phyloP scores from a whole-genome alignment of 345 rosid species.

The Salix udensis region DNA sequence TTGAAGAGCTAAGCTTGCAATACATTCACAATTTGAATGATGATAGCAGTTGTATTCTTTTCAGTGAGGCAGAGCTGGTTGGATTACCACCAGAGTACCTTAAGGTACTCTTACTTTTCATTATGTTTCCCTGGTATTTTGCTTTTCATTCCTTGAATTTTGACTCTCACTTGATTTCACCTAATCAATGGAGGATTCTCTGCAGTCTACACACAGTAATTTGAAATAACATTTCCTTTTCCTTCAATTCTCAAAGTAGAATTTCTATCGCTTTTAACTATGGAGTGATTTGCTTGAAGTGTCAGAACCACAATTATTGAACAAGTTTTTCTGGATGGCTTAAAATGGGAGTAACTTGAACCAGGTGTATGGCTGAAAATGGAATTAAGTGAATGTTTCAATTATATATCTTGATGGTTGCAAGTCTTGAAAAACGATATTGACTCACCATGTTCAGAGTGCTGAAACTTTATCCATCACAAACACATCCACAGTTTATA shows the following conservation, averaged over 20 bases:
- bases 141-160: too few relatives aligned
- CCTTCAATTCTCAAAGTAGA: too few relatives aligned
- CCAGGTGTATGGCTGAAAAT: not conserved
- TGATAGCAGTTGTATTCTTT: constrained; percentile 59
- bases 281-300: not conserved
- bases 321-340: not conserved
- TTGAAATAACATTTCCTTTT: not conserved
- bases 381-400: not conserved
- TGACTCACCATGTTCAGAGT: not conserved
- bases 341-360: not conserved
- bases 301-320: not conserved
- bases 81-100: constrained; percentile 76
- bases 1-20: constrained; percentile 65
- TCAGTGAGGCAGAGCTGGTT: constrained; percentile 61
- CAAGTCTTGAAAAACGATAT: not conserved
- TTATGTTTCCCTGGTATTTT: not conserved
- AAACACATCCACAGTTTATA: not conserved
- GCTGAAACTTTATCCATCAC: not conserved
- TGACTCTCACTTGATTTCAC: too few relatives aligned
- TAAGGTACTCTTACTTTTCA: constrained; percentile 42
- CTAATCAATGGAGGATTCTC: not conserved
- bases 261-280: too few relatives aligned
- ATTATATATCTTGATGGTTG: not conserved
- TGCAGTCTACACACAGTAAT: not conserved
- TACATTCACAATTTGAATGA: constrained; percentile 72